A percentile compares a stretch with the other conserved stretches of the same genome.
Conservation (phyloP, 2,329 filamentous ascomycete genomes). For the Apiospora aurea region DNA sequence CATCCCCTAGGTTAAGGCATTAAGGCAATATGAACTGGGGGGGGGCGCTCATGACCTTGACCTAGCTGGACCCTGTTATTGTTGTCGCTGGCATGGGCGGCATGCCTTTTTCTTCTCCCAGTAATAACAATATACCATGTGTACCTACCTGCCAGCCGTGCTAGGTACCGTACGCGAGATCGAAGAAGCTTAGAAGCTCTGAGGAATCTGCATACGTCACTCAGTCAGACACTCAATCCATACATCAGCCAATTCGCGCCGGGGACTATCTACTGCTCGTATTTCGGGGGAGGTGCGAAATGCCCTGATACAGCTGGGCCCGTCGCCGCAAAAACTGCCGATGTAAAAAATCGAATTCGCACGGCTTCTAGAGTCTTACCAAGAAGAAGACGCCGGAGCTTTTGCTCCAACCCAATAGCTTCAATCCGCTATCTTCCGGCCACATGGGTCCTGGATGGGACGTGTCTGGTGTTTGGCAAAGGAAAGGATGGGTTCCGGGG, state of each 20-base stretch:
- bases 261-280: not conserved
- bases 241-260: not conserved
- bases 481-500: not conserved
- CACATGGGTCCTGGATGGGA: constrained; percentile 1
- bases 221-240: not conserved
- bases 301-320: constrained; percentile 2
- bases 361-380: not conserved
- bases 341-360: constrained; percentile 14
- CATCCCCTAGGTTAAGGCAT: not conserved
- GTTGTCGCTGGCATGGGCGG: constrained; percentile 9
- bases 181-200: not conserved
- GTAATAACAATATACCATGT: not conserved
- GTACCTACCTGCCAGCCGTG: too few relatives aligned
- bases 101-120: not conserved
- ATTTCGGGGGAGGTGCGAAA: not conserved
- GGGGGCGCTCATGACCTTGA: constrained; percentile 8
- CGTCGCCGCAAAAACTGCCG: constrained; percentile 6
- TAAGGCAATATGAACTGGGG: not conserved
- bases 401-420: constrained; percentile 5
- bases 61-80: constrained; percentile 18
- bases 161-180: not conserved
- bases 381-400: not conserved
- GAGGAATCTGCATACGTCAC: constrained; percentile 11
- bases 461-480: not conserved
- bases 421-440: constrained; percentile 8